Base-by-base conservation (phyloP, 2,329 filamentous ascomycete species). In the Exophiala bonariae region DNA sequence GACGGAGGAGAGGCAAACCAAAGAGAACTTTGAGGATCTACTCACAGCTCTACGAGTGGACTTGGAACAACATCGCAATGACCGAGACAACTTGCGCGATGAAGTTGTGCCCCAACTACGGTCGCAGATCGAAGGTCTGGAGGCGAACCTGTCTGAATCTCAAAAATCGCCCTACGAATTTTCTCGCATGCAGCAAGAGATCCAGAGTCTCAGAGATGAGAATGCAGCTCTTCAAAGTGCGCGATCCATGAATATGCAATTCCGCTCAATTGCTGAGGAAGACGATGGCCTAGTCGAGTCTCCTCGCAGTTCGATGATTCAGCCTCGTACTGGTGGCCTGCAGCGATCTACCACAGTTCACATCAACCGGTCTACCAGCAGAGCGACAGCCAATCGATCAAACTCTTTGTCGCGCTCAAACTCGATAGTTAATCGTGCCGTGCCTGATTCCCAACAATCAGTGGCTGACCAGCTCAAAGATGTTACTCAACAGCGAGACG, bases 21-120 rank as follows among this genome's bases (percentile, higher is more conserved):
- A 95, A 66, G 85, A 89, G 62, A 96, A 95, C 65, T 95, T 97
- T 60, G 90, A 97, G 69, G 91, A 96, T 65, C 78, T 99, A 34
- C 77, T 97, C 35, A 82, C 84, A 5, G 92, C 88, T 4, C 83
- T 97, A 58, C 86, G 87, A 59, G 80, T 83, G 18, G 90, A 99
- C 64, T 76, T 97, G 11, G 81, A 91, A 60, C 86, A 83, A 57
- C 82, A 90, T 43, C 81, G 87, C 50, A 91, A 93, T 58, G 91
- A 99, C 69, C 83, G 90, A 42, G 93, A 99, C 67, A 92, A 95
- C 59, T 79, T 97, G 13, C 85, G 89, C 20, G 91, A 97, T 54
- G 89, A 95, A 66, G 77, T 95, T 32, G 82, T 96, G 2, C 89
- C 91, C 14, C 82, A 89, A 60, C 73, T 96, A 42, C 81, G 81